Evolutionary conservation across 495 filamentous ascomycete genomes (phyloP), one percentile per base, ranked within the genome.

Genomic region (Penicillium canescens): DNA sequence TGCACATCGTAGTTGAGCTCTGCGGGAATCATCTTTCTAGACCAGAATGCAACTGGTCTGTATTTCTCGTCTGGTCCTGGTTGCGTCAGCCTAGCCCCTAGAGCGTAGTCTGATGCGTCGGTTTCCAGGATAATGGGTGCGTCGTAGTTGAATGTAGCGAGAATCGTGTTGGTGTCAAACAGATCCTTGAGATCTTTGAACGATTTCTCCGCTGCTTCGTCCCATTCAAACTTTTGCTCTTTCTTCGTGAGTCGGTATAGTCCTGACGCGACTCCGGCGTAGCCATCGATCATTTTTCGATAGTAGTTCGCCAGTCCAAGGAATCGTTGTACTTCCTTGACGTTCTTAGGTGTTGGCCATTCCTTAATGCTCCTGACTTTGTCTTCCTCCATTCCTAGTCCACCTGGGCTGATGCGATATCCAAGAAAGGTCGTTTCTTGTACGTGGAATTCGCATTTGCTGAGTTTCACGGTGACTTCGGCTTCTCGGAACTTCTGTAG

Each of bases 1-100:
- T 71, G 46, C 13, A 72, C 69, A 16, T 62, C 18, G 41, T 73
- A 74, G 38, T 74, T 73, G 0, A 28, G 16, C 46, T 76, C 63
- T 1, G 59, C 63, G 1, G 55, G 44, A 9, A 21, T 55, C 11
- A 67, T 44, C 20, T 57, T 68, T 28, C 54, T 61, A 0, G 58
- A 73, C 39, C 43, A 62, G 44, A 57, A 74, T 9, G 52, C 52
- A 7, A 61, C 46, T 23, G 58, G 63, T 9, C 40, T 37, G 37
- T 42, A 39, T 38, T 36, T 1, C 37, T 38, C 14, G 18, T 52
- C 26, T 1, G 2, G 2, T 7, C 54, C 23, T 6, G 14, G n/a
- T 28, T 66, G 26, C 0, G 31, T 50, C 16, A 68, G 47, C 23
- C 42, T 33, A 3, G 44, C 58, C 42, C 47, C 38, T 0, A 50